These are phyloP conservation scores for Piromyces finnis DNA, from an alignment of 192 early-diverging fungal genomes.

Conservation along the genomic window DNA sequence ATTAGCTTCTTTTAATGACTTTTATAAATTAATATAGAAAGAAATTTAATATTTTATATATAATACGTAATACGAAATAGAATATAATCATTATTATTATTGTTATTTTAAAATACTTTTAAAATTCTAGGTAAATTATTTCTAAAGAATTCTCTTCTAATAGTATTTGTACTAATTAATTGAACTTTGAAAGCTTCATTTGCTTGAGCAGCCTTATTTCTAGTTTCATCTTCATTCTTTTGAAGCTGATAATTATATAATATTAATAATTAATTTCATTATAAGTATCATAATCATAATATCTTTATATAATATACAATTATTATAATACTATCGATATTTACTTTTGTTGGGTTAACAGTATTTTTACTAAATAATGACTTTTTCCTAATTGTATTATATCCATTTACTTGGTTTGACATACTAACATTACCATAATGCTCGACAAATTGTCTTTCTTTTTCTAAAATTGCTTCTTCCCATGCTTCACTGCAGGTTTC, in stretches of 20 bases:
- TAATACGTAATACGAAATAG: too few species aligned
- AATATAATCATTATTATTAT: not conserved
- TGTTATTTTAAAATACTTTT: conserved; percentile 21
- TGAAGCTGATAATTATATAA: conserved; percentile 47
- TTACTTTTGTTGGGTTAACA: conserved; percentile 13
- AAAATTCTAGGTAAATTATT: conserved; percentile 68
- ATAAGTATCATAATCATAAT: too few species aligned
- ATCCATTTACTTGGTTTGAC: conserved; percentile 19
- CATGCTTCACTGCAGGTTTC: not conserved
- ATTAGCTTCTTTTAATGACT: conserved; percentile 55
- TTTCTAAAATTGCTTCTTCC: not conserved
- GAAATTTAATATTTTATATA: too few species aligned
- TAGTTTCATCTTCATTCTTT: conserved; percentile 72
- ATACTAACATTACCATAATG: not conserved
- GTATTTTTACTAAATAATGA: not conserved
- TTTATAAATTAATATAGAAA: too few species aligned
- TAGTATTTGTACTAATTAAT: conserved; percentile 51
- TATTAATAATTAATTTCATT: too few species aligned
- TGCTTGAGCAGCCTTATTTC: conserved; percentile 55
- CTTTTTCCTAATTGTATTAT: conserved; percentile 18
- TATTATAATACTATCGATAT: too few species aligned
- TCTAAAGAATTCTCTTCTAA: conserved; percentile 61
- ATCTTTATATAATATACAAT: too few species aligned
- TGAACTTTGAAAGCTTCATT: conserved; percentile 72
- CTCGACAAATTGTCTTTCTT: not conserved